Conservation (phyloP, 805 yeast genomes). For the Nakazawaea ernobii region DNA sequence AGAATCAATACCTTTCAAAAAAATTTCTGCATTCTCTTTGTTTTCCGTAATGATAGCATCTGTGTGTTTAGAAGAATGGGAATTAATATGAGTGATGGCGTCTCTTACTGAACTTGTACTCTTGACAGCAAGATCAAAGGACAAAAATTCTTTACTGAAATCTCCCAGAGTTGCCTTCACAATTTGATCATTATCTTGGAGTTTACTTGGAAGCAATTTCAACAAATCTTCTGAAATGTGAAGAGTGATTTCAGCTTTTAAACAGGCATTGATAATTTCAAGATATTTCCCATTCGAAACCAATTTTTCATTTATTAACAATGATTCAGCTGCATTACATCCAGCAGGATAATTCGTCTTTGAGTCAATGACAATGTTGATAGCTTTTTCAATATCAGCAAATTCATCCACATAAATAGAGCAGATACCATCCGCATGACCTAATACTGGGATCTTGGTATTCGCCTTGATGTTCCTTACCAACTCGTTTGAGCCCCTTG, state of each 20-base stretch:
- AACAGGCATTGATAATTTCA: slow-evolving; percentile 30
- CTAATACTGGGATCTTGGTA: slow-evolving; percentile 94
- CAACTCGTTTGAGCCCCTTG: slow-evolving; percentile 93
- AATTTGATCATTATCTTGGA: slow-evolving; percentile 19
- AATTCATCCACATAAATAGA: slow-evolving; percentile 75
- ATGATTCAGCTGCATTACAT: slow-evolving; percentile 94
- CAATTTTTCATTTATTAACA: slow-evolving; percentile 52
- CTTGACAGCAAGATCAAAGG: slow-evolving; percentile 75
- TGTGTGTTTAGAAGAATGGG: slow-evolving; percentile 94
- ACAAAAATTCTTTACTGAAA: slow-evolving; percentile 78
- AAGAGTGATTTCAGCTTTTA: slow-evolving; percentile 63
- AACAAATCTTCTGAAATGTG: slow-evolving; percentile 58
- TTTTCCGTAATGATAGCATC: slow-evolving; percentile 84
- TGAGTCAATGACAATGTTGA: slow-evolving; percentile 71
- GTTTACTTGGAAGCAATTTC: slow-evolving; percentile 17
- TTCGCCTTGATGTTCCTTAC: slow-evolving; percentile 80
- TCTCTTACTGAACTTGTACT: slow-evolving; percentile 51
- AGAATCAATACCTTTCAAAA: slow-evolving; percentile 83
- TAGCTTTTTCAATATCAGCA: slow-evolving; percentile 76
- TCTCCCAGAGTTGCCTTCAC: slow-evolving; percentile 57
- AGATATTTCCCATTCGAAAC: slow-evolving; percentile 16
- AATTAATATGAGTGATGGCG: slow-evolving; percentile 84
- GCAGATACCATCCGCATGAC: slow-evolving; percentile 98
- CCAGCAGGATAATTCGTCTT: slow-evolving; percentile 98
- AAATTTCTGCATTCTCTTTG: slow-evolving; percentile 63